Evolutionary conservation across 2,329 filamentous ascomycete species (phyloP).

Genomic region (Fusarium beomiforme): DNA sequence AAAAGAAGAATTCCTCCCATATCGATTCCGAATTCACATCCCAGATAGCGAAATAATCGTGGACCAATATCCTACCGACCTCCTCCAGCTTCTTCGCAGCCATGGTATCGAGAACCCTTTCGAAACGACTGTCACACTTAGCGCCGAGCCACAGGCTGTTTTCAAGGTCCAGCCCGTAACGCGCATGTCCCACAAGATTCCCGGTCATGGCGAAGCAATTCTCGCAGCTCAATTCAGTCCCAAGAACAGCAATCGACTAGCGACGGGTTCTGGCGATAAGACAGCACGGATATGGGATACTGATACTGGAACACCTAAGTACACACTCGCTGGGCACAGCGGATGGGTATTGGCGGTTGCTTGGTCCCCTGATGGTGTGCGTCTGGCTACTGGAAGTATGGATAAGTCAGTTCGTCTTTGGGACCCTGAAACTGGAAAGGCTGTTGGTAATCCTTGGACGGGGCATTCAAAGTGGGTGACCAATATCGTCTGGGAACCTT

Average conservation of each 20-base stretch:
- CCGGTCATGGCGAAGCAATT: conserved; percentile 92
- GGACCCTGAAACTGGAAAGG: conserved; percentile 83
- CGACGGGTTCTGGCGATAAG: conserved; percentile 89
- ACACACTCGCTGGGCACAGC: conserved; percentile 87
- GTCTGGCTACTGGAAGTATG: conserved; percentile 90
- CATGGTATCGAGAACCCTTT: conserved; percentile 69
- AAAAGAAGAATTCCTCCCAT: conserved; percentile 68
- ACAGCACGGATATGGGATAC: conserved; percentile 95
- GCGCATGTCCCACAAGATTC: conserved; percentile 86
- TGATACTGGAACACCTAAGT: conserved; percentile 87
- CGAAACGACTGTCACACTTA: conserved; percentile 64
- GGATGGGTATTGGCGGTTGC: conserved; percentile 88
- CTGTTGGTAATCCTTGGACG: conserved; percentile 74
- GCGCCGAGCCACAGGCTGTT: conserved; percentile 84
- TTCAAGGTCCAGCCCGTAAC: conserved; percentile 94
- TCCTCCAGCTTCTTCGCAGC: conserved; percentile 62
- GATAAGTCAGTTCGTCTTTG: conserved; percentile 92
- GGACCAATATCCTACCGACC: conserved; percentile 65
- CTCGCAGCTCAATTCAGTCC: conserved; percentile 88
- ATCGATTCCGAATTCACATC: conserved; percentile 69
- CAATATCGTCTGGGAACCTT: conserved; percentile 91
- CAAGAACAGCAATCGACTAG: conserved; percentile 77
- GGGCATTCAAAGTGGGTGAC: conserved; percentile 93
- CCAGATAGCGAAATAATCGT: conserved; percentile 63
- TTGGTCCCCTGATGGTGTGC: conserved; percentile 84